Conservation (phyloP, 2,329 filamentous ascomycete species). For the Trichoderma hamatum region DNA sequence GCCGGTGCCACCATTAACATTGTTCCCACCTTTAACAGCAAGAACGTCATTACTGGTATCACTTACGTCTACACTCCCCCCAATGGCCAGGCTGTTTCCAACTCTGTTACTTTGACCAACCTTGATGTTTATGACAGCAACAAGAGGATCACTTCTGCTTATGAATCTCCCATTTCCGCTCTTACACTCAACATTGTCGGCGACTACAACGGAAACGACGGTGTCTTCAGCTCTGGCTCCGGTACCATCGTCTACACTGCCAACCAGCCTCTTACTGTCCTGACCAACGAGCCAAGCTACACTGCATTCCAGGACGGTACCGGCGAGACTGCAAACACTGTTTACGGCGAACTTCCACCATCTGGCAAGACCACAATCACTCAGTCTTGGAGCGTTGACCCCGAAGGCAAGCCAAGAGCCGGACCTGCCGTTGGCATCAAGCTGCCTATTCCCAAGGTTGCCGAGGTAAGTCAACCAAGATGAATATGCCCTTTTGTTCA, state of each 20-base stretch:
- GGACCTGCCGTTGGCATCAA: neutral
- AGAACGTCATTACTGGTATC: neutral
- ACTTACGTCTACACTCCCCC: neutral
- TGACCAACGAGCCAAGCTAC: constrained; percentile 9
- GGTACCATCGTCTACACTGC: constrained; percentile 12
- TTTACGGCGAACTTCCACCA: neutral
- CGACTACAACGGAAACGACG: neutral
- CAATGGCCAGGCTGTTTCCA: neutral
- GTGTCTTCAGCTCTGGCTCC: neutral
- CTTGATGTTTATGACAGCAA: neutral
- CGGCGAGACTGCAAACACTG: constrained; percentile 11
- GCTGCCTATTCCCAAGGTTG: neutral
- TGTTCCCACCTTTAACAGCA: neutral
- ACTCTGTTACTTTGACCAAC: neutral
- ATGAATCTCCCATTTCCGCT: neutral
- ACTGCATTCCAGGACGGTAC: constrained; percentile 16
- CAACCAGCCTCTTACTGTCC: neutral
- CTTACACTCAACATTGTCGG: neutral
- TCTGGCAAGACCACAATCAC: neutral
- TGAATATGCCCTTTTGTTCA: neutral
- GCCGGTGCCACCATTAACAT: neutral
- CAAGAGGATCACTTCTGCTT: neutral
- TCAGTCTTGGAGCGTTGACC: neutral
- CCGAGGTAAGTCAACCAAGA: neutral
- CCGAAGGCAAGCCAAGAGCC: neutral